Evolutionary conservation across 768 basidiomycete species (phyloP).

Genomic region (Panaeolus cyanescens): DNA sequence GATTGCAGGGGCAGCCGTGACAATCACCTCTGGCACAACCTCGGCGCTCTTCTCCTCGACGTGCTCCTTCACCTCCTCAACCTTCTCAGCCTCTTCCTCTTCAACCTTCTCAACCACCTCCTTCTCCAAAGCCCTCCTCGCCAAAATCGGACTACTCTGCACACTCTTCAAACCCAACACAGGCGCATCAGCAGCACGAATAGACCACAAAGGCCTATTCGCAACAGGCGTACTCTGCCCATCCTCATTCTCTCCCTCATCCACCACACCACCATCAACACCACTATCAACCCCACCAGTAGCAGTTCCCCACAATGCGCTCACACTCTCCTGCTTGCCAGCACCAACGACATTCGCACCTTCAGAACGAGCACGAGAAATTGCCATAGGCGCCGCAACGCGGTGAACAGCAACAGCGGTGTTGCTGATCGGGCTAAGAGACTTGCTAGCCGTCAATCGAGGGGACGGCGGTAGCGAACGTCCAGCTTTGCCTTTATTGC

Average conservation of each 20-base stretch:
- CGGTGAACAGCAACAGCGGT: background rate
- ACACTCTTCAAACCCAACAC: conserved; percentile 32
- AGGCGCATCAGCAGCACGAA: conserved; percentile 44
- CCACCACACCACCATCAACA: background rate
- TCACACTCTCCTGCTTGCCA: background rate
- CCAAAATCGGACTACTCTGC: background rate
- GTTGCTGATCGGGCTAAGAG: background rate
- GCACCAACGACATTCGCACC: background rate
- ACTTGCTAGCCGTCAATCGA: background rate
- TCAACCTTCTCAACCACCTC: conserved; percentile 1
- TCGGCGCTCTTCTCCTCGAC: background rate
- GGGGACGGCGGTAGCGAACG: conserved; percentile 8
- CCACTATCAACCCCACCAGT: too few relatives aligned
- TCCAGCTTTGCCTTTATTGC: background rate
- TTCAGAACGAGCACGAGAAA: background rate
- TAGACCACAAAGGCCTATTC: conserved; percentile 33
- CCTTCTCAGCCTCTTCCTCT: background rate
- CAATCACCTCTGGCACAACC: background rate
- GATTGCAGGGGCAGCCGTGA: background rate
- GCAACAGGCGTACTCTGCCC: conserved; percentile 3
- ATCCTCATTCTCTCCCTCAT: conserved; percentile 15
- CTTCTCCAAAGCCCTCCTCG: conserved; percentile 6
- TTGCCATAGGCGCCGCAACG: background rate
- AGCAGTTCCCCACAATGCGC: background rate
- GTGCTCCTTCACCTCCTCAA: background rate